Percentiles rank a stretch among this genome's conserved stretches.
Evolutionary conservation across 768 basidiomycete genomes (phyloP).

Genomic region (Dacryopinax spathularia): DNA sequence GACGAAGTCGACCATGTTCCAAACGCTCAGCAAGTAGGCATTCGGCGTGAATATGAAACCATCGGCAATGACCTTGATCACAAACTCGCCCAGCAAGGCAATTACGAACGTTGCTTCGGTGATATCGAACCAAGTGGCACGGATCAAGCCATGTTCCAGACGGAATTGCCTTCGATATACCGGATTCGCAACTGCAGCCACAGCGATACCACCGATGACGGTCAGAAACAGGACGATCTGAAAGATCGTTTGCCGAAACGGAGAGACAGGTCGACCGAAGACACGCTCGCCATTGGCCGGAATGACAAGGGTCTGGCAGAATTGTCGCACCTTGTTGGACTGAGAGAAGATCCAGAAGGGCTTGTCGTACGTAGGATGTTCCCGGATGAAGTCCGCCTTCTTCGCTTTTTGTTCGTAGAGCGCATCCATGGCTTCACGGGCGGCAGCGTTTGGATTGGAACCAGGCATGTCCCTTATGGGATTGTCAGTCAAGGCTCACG

Average conservation of each 20-base stretch:
- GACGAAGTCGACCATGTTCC: slow-evolving; percentile 82
- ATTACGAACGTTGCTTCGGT: slow-evolving; percentile 60
- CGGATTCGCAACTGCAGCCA: slow-evolving; percentile 74
- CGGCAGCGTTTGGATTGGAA: slow-evolving; percentile 38
- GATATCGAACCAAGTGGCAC: slow-evolving; percentile 76
- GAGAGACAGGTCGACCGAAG: slow-evolving; percentile 58
- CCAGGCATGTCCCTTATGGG: slow-evolving; percentile 47
- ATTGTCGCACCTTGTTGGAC: slow-evolving; percentile 50
- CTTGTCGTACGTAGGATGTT: slow-evolving; percentile 80
- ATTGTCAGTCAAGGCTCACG: background rate
- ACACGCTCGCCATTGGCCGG: slow-evolving; percentile 79
- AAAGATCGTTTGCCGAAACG: slow-evolving; percentile 52
- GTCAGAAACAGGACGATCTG: slow-evolving; percentile 58
- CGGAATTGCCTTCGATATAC: slow-evolving; percentile 58
- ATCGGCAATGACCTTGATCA: slow-evolving; percentile 85
- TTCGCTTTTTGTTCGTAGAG: slow-evolving; percentile 55
- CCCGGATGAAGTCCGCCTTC: slow-evolving; percentile 74
- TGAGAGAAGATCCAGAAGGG: slow-evolving; percentile 83
- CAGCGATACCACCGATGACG: slow-evolving; percentile 67
- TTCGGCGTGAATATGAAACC: slow-evolving; percentile 84
- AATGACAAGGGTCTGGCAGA: slow-evolving; percentile 71
- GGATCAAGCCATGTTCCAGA: slow-evolving; percentile 38
- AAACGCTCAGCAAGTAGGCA: slow-evolving; percentile 79
- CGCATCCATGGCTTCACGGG: slow-evolving; percentile 46
- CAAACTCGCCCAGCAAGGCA: slow-evolving; percentile 61